A percentile compares a stretch with the other conserved stretches of the same genome.
These are phyloP conservation scores for Cladosporium sp. DNA, from an alignment of 2,329 filamentous ascomycete species.

Conservation along the genomic window DNA sequence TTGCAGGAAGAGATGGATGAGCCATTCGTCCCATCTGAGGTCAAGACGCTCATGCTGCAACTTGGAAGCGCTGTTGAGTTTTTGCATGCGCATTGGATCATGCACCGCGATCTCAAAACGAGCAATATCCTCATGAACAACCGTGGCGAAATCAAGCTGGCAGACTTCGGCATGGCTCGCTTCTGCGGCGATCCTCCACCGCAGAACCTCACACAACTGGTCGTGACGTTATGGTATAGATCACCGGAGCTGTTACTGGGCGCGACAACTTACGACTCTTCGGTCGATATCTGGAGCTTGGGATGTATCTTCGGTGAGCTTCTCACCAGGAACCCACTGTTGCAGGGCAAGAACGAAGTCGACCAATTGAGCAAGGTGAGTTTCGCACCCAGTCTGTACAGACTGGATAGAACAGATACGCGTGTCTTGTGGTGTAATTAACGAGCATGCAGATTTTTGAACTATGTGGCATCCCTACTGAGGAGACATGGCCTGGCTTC, in stretches of 20 bases:
- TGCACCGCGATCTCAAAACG: slow-evolving; percentile 87
- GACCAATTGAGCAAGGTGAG: slow-evolving; percentile 73
- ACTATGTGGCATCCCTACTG: slow-evolving; percentile 81
- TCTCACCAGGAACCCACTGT: slow-evolving; percentile 74
- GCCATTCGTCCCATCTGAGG: slow-evolving; percentile 87
- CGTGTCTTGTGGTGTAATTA: slow-evolving; percentile 22
- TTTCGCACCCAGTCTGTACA: slow-evolving; percentile 26
- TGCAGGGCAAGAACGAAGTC: slow-evolving; percentile 90
- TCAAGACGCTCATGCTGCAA: slow-evolving; percentile 86
- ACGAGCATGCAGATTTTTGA: slow-evolving; percentile 67
- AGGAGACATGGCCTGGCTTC: slow-evolving; percentile 83
- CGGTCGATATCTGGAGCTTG: slow-evolving; percentile 93
- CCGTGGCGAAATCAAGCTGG: slow-evolving; percentile 89
- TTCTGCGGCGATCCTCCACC: slow-evolving; percentile 76
- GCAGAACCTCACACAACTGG: slow-evolving; percentile 80
- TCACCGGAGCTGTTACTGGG: slow-evolving; percentile 88
- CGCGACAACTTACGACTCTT: slow-evolving; percentile 68
- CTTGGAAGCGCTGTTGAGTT: slow-evolving; percentile 78
- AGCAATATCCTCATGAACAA: slow-evolving; percentile 95
- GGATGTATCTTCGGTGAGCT: slow-evolving; percentile 96
- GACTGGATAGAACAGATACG: slow-evolving; percentile 32
- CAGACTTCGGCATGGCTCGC: slow-evolving; percentile 96
- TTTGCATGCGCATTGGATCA: slow-evolving; percentile 85
- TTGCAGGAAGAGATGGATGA: slow-evolving; percentile 92
- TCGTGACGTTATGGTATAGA: slow-evolving; percentile 97